A percentile compares a stretch with the other conserved stretches of the same genome.
These are phyloP conservation scores for Xylaria sp. DNA, from an alignment of 2,329 filamentous ascomycete species.

Conservation along the genomic window DNA sequence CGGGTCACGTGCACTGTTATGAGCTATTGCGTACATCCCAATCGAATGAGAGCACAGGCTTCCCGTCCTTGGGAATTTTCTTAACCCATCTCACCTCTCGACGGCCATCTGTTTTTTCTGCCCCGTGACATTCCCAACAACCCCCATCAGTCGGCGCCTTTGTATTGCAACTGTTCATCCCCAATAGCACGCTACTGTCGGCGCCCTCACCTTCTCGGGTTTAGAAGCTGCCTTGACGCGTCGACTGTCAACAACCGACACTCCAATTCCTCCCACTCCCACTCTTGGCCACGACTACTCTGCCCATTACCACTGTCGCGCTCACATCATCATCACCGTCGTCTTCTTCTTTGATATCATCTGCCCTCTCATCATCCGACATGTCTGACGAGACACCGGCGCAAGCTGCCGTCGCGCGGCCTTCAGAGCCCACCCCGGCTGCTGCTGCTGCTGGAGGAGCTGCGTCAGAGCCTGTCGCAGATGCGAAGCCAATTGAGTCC, in stretches of 20 bases:
- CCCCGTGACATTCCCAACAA: slow-evolving; percentile 9
- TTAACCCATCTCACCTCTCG: slow-evolving; percentile 23
- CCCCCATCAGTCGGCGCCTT: slow-evolving; percentile 18
- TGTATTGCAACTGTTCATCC: slow-evolving; percentile 25
- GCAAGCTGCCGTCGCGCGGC: slow-evolving; percentile 34
- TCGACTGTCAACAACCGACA: slow-evolving; percentile 27
- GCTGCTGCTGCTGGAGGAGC: slow-evolving; percentile 15
- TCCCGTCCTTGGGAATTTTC: slow-evolving; percentile 27
- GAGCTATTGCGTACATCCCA: slow-evolving; percentile 20
- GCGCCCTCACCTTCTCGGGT: slow-evolving; percentile 29
- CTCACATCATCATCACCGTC: slow-evolving; percentile 12
- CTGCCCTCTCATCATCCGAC: slow-evolving; percentile 7
- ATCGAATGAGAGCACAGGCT: slow-evolving; percentile 28
- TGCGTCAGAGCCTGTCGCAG: slow-evolving; percentile 23
- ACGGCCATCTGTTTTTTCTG: slow-evolving; percentile 19
- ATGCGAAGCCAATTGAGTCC: slow-evolving; percentile 28
- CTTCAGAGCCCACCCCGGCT: slow-evolving; percentile 24
- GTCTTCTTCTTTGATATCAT: slow-evolving; percentile 1
- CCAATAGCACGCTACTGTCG: slow-evolving; percentile 27
- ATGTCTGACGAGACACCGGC: slow-evolving; percentile 37
- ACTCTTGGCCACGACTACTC: not conserved
- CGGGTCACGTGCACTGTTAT: slow-evolving; percentile 25
- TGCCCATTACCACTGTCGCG: slow-evolving; percentile 4
- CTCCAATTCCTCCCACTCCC: slow-evolving; percentile 10
- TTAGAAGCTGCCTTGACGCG: slow-evolving; percentile 35